A percentile compares a stretch with the other conserved stretches of the same genome.
Evolutionary conservation across 2,329 filamentous ascomycete species (phyloP).

Genomic region (Paecilomyces niveus): DNA sequence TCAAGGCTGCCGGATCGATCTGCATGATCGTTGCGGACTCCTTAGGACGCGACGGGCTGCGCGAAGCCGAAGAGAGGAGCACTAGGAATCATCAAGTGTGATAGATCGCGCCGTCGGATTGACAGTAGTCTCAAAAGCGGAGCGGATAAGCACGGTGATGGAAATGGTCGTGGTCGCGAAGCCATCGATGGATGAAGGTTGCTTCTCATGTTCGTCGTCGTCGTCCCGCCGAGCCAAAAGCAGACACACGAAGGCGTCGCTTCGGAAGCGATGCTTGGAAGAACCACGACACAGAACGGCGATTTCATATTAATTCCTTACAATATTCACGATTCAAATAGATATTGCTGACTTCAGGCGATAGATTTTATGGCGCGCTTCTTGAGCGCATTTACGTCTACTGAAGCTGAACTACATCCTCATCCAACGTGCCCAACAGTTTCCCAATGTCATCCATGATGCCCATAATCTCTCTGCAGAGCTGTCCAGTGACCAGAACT

Average conservation of each 20-base stretch:
- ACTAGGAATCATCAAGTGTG: conserved; percentile 32
- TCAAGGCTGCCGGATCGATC: conserved; percentile 39
- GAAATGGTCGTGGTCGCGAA: conserved; percentile 16
- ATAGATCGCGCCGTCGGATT: conserved; percentile 7
- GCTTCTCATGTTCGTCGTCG: conserved; percentile 6
- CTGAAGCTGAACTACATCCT: conserved; percentile 53
- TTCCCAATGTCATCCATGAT: conserved; percentile 50
- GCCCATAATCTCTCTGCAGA: conserved; percentile 49
- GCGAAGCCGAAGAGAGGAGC: conserved; percentile 30
- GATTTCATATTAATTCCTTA: background rate
- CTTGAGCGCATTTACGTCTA: conserved; percentile 15
- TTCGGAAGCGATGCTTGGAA: background rate
- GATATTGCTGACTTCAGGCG: background rate
- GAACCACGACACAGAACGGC: background rate
- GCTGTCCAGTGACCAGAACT: conserved; percentile 57
- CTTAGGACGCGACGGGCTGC: conserved; percentile 30
- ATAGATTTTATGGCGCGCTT: background rate
- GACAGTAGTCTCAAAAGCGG: conserved; percentile 1
- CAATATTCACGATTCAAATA: background rate
- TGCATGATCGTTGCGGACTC: conserved; percentile 31
- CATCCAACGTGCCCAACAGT: conserved; percentile 55
- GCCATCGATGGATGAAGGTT: conserved; percentile 20
- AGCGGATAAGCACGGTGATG: conserved; percentile 15
- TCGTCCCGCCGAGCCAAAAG: conserved; percentile 2
- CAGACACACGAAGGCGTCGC: background rate